Evolutionary conservation across 768 basidiomycete genomes (phyloP).

Genomic region (Hypholoma sublateritium): DNA sequence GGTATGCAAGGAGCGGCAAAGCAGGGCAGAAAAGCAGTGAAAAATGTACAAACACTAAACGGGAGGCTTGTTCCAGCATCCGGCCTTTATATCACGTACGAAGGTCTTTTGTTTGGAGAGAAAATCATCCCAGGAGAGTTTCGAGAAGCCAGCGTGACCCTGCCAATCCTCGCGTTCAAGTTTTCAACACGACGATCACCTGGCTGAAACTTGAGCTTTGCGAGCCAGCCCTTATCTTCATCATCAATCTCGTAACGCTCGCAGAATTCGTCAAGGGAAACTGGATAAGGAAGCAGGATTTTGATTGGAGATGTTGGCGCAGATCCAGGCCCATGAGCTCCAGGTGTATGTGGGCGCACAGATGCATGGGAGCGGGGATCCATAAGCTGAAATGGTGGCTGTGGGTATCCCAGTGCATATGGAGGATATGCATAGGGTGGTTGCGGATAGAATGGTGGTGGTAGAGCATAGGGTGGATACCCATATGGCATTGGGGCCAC

Average conservation of each 20-base stretch:
- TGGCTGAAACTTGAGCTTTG: constrained; percentile 6
- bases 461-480: too few species aligned
- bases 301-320: neutral
- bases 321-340: neutral
- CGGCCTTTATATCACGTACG: constrained; percentile 5
- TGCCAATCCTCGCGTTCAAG: constrained; percentile 11
- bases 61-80: too few species aligned
- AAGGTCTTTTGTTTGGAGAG: constrained; percentile 1
- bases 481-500: too few species aligned
- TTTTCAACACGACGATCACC: constrained; percentile 9
- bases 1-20: too few species aligned
- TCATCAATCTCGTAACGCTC: constrained; percentile 1
- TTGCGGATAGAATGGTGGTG: too few species aligned
- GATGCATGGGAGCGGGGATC: too few species aligned
- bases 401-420: too few species aligned
- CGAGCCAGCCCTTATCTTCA: constrained; percentile 4
- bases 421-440: too few species aligned
- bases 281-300: neutral
- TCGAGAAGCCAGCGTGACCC: constrained; percentile 8
- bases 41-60: too few species aligned
- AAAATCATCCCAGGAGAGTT: constrained; percentile 8
- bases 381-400: too few species aligned
- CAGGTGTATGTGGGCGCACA: too few species aligned
- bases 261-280: constrained; percentile 9
- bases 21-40: too few species aligned